Base-by-base conservation (phyloP, 306 rosid genomes). In the Adenanthera pavonina region DNA sequence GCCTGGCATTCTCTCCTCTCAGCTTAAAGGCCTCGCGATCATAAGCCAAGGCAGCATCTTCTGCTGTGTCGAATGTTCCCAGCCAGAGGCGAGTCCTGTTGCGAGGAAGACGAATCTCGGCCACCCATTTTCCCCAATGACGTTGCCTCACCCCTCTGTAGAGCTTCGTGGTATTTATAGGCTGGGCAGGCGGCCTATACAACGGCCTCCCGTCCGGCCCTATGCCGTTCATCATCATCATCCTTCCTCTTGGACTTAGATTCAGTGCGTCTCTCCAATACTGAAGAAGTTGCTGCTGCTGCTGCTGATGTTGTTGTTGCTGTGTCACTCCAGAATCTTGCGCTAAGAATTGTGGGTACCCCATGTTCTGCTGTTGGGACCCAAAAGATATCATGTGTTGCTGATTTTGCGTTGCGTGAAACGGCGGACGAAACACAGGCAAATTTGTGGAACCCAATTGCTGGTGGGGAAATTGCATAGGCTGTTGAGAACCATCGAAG, bases 121-220 rank as follows among this genome's bases (percentile, higher is more conserved):
- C 99, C 0, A 95, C 99, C 99, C 99, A 95, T 89, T 95, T 95
- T 0, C 99, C 99, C 99, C 99, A 95, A 83, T 95, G 99, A 57
- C 99, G 90, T 74, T 95, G 99, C 75, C 99, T 89, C 71, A 95
- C 99, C 76, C 99, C 99, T 64, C 99, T 87, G 78, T 95, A 95
- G 17, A 95, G 97, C 81, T 90, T 95, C 0, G 93, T 95, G 0
- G 99, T 84, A 64, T 88, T 90, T 25, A 90, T 8, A 2, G 97
- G 96, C 84, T 88, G 94, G 25, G 40, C 33, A 4, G 88, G 90
- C 0, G 90, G 89, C 84, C 94, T 77, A 36, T 85, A 84, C 86
- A 91, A 1, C 16, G 88, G 86, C 67, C 88, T 81, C 7, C 84
- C 87, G 56, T 88, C 86, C 2, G 89, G 84, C 4, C 94, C 91